A percentile compares a stretch with the other conserved stretches of the same genome.
Evolutionary conservation across 768 basidiomycete genomes (phyloP).

Genomic region (Lentinula boryana): DNA sequence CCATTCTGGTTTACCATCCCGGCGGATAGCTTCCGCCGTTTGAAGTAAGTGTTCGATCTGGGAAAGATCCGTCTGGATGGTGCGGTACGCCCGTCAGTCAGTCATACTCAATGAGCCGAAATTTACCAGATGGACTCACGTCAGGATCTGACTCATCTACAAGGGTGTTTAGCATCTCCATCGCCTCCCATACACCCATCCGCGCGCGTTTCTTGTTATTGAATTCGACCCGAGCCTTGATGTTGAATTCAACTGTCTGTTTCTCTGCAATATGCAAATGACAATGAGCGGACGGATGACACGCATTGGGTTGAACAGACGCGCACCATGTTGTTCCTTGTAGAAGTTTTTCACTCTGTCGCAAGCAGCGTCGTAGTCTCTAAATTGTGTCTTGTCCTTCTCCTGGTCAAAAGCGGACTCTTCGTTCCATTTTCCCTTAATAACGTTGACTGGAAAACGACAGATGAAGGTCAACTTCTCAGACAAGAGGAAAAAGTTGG

Average conservation of each 20-base stretch:
- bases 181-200: constrained; percentile 87
- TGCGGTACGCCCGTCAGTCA: constrained; percentile 4
- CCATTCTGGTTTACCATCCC: constrained; percentile 87
- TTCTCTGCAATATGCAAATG: constrained; percentile 45
- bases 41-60: constrained; percentile 92
- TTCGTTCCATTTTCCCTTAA: constrained; percentile 61
- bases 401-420: constrained; percentile 49
- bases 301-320: background rate
- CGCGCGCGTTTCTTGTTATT: constrained; percentile 57
- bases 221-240: constrained; percentile 71
- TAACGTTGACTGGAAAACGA: constrained; percentile 50
- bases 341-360: constrained; percentile 76
- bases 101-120: background rate
- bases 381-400: constrained; percentile 64
- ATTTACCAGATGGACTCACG: constrained; percentile 28
- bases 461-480: background rate
- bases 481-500: background rate
- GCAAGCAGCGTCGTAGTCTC: constrained; percentile 71
- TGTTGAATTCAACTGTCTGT: constrained; percentile 83
- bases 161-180: constrained; percentile 81
- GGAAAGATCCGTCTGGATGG: constrained; percentile 56
- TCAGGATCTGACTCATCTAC: constrained; percentile 92
- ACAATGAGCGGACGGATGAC: background rate
- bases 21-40: constrained; percentile 85
- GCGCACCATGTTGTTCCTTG: constrained; percentile 68